These are phyloP conservation scores for Neurospora sp. DNA, from an alignment of 495 filamentous ascomycete genomes.

Conservation along the genomic window DNA sequence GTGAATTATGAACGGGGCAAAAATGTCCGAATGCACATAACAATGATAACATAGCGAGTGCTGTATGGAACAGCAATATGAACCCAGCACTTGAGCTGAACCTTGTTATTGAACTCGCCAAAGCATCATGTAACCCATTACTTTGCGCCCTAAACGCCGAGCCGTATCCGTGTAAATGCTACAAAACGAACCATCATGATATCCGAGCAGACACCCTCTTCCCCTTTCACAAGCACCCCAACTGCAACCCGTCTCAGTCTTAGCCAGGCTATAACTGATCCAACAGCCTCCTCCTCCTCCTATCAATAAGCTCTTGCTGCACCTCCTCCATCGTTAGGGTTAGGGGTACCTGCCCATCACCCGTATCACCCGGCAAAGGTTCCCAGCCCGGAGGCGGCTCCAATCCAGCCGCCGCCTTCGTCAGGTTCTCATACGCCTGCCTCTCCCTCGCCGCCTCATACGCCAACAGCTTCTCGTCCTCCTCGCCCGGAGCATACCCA, in stretches of 20 bases:
- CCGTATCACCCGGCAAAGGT: constrained; percentile 73
- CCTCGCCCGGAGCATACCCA: constrained; percentile 88
- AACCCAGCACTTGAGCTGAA: not conserved
- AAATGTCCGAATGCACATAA: not conserved
- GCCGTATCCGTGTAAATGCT: constrained; percentile 17
- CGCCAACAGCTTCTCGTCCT: constrained; percentile 71
- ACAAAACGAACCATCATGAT: not conserved
- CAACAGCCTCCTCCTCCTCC: constrained; percentile 68
- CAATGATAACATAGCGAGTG: not conserved
- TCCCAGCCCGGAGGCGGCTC: constrained; percentile 61
- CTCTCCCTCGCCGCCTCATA: constrained; percentile 81
- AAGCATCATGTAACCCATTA: not conserved
- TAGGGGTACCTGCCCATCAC: constrained; percentile 49
- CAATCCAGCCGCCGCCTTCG: constrained; percentile 12
- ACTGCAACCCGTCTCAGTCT: not conserved
- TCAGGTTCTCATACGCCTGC: constrained; percentile 60
- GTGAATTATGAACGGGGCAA: not conserved
- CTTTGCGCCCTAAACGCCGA: constrained; percentile 8
- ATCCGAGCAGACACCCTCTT: not conserved
- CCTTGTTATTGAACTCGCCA: not conserved
- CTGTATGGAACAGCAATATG: not conserved
- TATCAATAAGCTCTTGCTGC: constrained; percentile 81
- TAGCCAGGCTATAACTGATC: constrained; percentile 38
- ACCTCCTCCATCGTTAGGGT: constrained; percentile 59
- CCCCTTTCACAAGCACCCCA: not conserved